phyloP scores from a whole-genome alignment of 1,284 basidiomycete genomes.

The Ganoderma lingzhi region DNA sequence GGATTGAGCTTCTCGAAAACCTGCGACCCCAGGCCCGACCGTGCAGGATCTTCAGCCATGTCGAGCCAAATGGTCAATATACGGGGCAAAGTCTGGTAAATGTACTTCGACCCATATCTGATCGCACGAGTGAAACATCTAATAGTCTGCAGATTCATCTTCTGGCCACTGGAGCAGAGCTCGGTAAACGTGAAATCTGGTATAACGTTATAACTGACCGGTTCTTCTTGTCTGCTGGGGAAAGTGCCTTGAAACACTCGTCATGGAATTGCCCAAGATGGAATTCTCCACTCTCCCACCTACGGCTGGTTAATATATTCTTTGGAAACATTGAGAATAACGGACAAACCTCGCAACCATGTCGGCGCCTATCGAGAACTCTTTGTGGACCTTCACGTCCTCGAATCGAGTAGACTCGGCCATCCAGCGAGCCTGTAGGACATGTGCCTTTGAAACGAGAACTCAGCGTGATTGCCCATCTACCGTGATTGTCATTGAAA shows the following conservation, averaged over 20 bases:
- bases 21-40: constrained; percentile 31
- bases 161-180: constrained; percentile 53
- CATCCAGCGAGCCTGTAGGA: constrained; percentile 95
- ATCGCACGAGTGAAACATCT: constrained; percentile 82
- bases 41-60: constrained; percentile 70
- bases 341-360: constrained; percentile 62
- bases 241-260: constrained; percentile 67
- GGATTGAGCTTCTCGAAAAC: constrained; percentile 65
- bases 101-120: constrained; percentile 90
- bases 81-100: constrained; percentile 96
- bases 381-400: constrained; percentile 66
- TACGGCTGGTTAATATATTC: constrained; percentile 42
- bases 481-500: background rate
- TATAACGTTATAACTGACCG: constrained; percentile 49
- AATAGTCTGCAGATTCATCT: constrained; percentile 71
- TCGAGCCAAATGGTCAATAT: constrained; percentile 97
- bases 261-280: constrained; percentile 92
- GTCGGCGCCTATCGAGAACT: constrained; percentile 65
- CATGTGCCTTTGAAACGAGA: constrained; percentile 66
- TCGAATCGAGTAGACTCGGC: constrained; percentile 89
- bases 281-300: constrained; percentile 89
- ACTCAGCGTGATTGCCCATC: background rate
- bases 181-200: background rate
- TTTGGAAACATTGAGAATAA: background rate
- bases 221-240: constrained; percentile 54